phyloP scores from a whole-genome alignment of 2,329 filamentous ascomycete species.

The Celoporthe dispersa region DNA sequence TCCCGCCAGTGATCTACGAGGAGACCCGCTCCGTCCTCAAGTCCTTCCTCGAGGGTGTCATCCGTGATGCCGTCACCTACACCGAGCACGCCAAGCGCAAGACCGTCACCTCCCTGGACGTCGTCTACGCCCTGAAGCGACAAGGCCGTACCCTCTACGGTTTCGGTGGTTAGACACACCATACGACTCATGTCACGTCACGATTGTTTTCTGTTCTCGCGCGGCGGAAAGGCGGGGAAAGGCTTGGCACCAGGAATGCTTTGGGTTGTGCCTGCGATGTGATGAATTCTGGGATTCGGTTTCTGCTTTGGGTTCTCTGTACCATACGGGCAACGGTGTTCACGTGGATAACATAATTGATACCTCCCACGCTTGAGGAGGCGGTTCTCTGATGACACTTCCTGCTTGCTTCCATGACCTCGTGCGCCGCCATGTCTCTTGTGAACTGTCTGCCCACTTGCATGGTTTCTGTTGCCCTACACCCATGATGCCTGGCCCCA shows the following conservation, averaged over 20 bases:
- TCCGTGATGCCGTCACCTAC: constrained; percentile 79
- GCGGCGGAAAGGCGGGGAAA: constrained; percentile 13
- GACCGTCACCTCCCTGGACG: constrained; percentile 73
- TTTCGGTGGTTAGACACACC: constrained; percentile 75
- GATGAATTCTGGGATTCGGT: constrained; percentile 35
- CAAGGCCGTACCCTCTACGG: constrained; percentile 81
- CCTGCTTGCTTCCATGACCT: neutral
- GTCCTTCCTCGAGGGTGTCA: constrained; percentile 83
- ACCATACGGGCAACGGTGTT: constrained; percentile 36
- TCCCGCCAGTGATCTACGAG: constrained; percentile 72
- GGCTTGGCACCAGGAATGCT: constrained; percentile 29
- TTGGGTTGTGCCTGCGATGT: constrained; percentile 35
- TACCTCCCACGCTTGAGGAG: constrained; percentile 29
- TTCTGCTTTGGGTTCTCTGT: constrained; percentile 35
- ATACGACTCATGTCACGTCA: constrained; percentile 33
- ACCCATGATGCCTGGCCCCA: neutral
- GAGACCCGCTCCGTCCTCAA: constrained; percentile 82
- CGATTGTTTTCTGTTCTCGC: constrained; percentile 30
- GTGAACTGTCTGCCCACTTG: neutral
- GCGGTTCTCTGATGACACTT: constrained; percentile 19
- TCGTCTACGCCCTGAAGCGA: constrained; percentile 70
- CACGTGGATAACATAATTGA: constrained; percentile 36
- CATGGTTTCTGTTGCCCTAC: neutral
- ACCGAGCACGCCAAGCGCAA: constrained; percentile 84
- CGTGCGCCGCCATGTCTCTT: neutral